Percentiles rank a stretch among this genome's conserved stretches.
Evolutionary conservation across 495 filamentous ascomycete genomes (phyloP).

Genomic region (Friedmanniomyces endolithicus): DNA sequence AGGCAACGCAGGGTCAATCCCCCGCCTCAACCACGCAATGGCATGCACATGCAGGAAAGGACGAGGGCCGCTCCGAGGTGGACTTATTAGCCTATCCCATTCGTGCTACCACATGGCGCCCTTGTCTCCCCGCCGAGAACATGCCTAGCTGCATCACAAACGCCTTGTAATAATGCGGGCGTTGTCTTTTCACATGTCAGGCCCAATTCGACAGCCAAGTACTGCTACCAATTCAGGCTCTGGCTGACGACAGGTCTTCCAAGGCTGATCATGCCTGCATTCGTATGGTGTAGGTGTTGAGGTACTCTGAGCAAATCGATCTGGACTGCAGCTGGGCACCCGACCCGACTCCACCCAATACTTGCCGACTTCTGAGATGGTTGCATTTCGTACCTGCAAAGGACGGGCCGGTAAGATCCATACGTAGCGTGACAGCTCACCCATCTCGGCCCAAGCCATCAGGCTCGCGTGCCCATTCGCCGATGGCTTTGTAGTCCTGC

Average conservation of each 20-base stretch:
- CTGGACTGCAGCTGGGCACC: too few species aligned
- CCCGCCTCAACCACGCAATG: too few species aligned
- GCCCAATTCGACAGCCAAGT: background rate
- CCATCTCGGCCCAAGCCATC: slow-evolving; percentile 10
- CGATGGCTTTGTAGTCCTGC: background rate
- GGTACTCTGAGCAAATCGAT: background rate
- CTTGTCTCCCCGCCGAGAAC: background rate
- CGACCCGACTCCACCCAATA: background rate
- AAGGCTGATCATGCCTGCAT: background rate
- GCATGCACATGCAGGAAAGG: too few species aligned
- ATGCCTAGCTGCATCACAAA: background rate
- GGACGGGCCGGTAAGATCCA: slow-evolving; percentile 2
- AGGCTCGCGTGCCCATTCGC: slow-evolving; percentile 6
- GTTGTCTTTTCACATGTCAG: background rate
- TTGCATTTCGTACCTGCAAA: background rate
- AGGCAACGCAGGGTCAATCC: too few species aligned
- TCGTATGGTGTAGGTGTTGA: background rate
- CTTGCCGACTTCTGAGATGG: background rate
- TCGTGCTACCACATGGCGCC: background rate
- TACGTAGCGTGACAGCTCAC: slow-evolving; percentile 4
- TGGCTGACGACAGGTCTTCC: background rate
- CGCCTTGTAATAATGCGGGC: too few species aligned
- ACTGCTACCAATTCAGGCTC: background rate
- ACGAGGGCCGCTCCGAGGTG: background rate
- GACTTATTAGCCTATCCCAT: background rate